Conservation (phyloP, 2,329 filamentous ascomycete species). For the Sphaceloma murrayae region DNA sequence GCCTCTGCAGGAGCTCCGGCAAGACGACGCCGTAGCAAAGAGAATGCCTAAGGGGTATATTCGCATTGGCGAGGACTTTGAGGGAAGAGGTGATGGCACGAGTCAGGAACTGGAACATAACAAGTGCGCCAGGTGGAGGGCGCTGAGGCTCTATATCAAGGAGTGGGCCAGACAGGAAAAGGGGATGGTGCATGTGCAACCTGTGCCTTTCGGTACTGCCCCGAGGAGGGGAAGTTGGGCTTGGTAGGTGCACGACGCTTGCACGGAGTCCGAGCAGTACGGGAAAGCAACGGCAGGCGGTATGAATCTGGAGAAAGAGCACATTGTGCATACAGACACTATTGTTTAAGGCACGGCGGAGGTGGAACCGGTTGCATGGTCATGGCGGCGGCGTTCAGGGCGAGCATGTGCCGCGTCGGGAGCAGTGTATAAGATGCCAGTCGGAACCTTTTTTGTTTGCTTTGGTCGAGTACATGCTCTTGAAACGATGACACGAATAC, state of each 20-base stretch:
- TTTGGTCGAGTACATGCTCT: not conserved
- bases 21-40: constrained; percentile 56
- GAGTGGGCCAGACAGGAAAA: constrained; percentile 90
- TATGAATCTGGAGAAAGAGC: no score
- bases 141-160: constrained; percentile 69
- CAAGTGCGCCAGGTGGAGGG: constrained; percentile 70
- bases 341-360: no score
- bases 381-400: not conserved
- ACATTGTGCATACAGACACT: no score
- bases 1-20: constrained; percentile 55
- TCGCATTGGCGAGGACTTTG: constrained; percentile 41
- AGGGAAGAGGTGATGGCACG: constrained; percentile 27
- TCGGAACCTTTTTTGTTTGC: no score
- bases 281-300: no score
- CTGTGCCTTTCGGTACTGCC: constrained; percentile 32
- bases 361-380: not conserved
- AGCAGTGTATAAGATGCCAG: no score
- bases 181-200: constrained; percentile 42
- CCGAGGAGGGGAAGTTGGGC: constrained; percentile 43
- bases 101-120: constrained; percentile 34
- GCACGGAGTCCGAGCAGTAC: not conserved
- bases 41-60: constrained; percentile 61
- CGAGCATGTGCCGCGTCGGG: no score
- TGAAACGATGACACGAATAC: not conserved
- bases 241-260: constrained; percentile 18